Evolutionary conservation across 768 basidiomycete species (phyloP), one percentile per base, ranked within the genome.

Genomic region (Lentinula raphanica): DNA sequence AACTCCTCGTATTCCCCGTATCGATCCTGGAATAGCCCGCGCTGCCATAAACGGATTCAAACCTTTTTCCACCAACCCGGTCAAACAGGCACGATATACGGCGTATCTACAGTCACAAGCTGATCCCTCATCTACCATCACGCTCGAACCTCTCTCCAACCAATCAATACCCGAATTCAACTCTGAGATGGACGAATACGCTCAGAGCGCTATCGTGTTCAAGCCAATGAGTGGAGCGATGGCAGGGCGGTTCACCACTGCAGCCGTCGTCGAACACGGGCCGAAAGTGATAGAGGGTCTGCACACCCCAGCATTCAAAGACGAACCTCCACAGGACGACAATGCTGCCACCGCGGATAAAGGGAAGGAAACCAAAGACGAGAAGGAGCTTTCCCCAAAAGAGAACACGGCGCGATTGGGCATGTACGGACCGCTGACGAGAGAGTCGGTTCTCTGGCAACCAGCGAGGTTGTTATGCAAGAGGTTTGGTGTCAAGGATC

Each of bases 241-340:
- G 92, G 93, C 94, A 0, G 88, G 86, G 21, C 82, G 96, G n/a
- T 98, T 98, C 71, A 93, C 90, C 5, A 88, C 84, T 58, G 91
- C 92, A 0, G 81, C 82, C 0, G 78, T 86, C 13, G 72, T 91
- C n/a, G 91, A 92, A 27, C 68, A 71, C 4, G 87, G 81, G 0
- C 82, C 87, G 4, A 78, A 82, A 56, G 68, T 83, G 12, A 66
- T 82, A 29, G 88, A 87, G 67, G 92, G 92, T 1, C 67, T 93
- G 49, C 82, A 90, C 63, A 81, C 78, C 38, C 87, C 88, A 0
- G 70, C 74, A 5, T 63, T 66, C 1, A 17, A 48, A 23, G 45
- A 49, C n/a, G 7, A 38, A 54, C 15, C 51, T 38, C 3, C 51
- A 7, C 29, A 36, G 75, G 79, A 32, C n/a, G n/a, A n/a, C 38